Conservation (phyloP, 129 eudicot genomes). For the Cynara cardunculus region DNA sequence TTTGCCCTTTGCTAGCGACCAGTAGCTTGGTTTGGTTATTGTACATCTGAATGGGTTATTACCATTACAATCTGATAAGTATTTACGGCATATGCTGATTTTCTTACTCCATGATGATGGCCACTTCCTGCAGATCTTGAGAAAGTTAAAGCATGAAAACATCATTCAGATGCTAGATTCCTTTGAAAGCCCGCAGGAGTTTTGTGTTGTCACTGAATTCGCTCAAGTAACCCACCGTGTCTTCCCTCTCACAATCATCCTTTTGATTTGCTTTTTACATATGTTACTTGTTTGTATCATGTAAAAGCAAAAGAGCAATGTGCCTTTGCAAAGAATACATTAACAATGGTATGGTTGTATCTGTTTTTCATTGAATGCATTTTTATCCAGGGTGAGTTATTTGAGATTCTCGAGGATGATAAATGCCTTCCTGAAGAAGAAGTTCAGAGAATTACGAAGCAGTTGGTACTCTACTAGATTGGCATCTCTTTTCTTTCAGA, state of each 20-base stretch:
- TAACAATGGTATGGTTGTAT: slow-evolving; percentile 6
- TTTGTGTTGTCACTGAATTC: slow-evolving; percentile 96
- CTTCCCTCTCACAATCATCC: neutral
- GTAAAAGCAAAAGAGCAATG: neutral
- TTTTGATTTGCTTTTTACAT: neutral
- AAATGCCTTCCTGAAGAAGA: slow-evolving; percentile 96
- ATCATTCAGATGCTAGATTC: slow-evolving; percentile 96
- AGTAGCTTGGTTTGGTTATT: neutral
- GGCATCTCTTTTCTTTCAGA: neutral
- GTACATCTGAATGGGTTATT: neutral
- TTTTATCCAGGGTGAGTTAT: slow-evolving; percentile 75
- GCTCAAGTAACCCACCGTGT: slow-evolving; percentile 60
- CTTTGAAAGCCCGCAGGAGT: slow-evolving; percentile 94
- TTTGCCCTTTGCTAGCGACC: neutral
- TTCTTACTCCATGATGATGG: neutral
- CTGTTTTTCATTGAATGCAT: neutral
- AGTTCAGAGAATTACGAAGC: slow-evolving; percentile 95
- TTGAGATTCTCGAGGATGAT: slow-evolving; percentile 97
- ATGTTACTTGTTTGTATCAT: neutral
- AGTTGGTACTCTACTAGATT: slow-evolving; percentile 57
- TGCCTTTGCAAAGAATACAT: neutral
- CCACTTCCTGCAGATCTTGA: slow-evolving; percentile 57
- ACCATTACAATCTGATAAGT: neutral
- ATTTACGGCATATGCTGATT: neutral
- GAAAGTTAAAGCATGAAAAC: slow-evolving; percentile 93